A percentile compares a stretch with the other conserved stretches of the same genome.
These are phyloP conservation scores for Endoconidiophora polonica DNA, from an alignment of 2,329 filamentous ascomycete genomes.

Conservation along the genomic window DNA sequence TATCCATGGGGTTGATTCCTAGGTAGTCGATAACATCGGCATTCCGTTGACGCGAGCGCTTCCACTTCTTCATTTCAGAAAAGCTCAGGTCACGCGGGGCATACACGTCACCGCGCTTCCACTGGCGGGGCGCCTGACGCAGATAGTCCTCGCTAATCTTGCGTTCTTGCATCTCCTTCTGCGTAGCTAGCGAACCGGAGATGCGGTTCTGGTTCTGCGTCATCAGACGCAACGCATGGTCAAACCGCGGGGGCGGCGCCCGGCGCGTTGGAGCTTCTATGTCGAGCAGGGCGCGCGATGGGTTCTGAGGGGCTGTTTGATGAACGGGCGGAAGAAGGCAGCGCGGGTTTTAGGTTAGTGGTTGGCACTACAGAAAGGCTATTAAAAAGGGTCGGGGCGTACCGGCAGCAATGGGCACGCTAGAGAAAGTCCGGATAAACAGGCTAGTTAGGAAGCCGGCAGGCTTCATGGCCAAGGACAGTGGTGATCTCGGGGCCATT, in stretches of 20 bases:
- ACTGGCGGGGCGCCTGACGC: constrained; percentile 51
- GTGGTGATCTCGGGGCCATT: constrained; percentile 7
- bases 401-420: neutral
- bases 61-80: constrained; percentile 70
- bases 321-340: neutral
- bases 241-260: constrained; percentile 6
- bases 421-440: constrained; percentile 9
- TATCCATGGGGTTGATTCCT: constrained; percentile 60
- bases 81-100: constrained; percentile 72
- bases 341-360: constrained; percentile 1
- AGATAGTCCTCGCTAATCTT: constrained; percentile 36
- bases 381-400: neutral
- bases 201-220: constrained; percentile 15
- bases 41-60: constrained; percentile 36
- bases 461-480: constrained; percentile 4
- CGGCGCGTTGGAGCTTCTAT: constrained; percentile 14
- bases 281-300: constrained; percentile 14
- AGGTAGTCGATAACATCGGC: constrained; percentile 65
- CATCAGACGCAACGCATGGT: constrained; percentile 13
- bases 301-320: constrained; percentile 6
- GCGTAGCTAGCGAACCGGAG: constrained; percentile 12
- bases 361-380: neutral
- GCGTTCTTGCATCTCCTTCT: constrained; percentile 17
- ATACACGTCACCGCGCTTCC: constrained; percentile 70
- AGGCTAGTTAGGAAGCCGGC: constrained; percentile 3